Conservation (phyloP, 2,329 filamentous ascomycete genomes). For the Claviceps sp. region DNA sequence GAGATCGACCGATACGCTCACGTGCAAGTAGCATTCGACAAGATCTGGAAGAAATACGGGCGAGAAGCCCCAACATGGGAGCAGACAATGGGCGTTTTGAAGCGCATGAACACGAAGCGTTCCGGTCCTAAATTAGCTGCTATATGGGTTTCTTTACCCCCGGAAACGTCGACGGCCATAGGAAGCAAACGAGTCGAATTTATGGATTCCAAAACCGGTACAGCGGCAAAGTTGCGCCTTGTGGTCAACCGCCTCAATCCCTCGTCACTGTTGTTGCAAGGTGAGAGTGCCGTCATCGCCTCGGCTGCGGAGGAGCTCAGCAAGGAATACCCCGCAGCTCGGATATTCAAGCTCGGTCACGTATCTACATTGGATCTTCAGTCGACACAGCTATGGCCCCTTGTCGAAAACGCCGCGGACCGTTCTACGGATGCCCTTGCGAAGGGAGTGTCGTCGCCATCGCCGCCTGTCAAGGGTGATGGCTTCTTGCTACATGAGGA, state of each 20-base stretch:
- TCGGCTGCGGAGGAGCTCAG: slow-evolving; percentile 23
- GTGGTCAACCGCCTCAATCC: slow-evolving; percentile 18
- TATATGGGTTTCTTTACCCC: slow-evolving; percentile 22
- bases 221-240: slow-evolving; percentile 19
- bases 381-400: slow-evolving; percentile 23
- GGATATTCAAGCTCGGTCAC: slow-evolving; percentile 24
- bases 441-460: slow-evolving; percentile 13
- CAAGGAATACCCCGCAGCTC: slow-evolving; percentile 15
- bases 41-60: slow-evolving; percentile 17
- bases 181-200: slow-evolving; percentile 20
- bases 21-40: slow-evolving; percentile 24
- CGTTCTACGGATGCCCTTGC: neutral
- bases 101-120: slow-evolving; percentile 21
- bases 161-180: slow-evolving; percentile 20
- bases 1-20: slow-evolving; percentile 13
- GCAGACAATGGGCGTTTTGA: slow-evolving; percentile 24
- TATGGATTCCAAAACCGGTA: slow-evolving; percentile 21
- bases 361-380: slow-evolving; percentile 21
- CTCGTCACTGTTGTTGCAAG: slow-evolving; percentile 20
- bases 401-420: slow-evolving; percentile 16
- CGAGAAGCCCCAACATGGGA: slow-evolving; percentile 25
- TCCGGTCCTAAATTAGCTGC: slow-evolving; percentile 21
- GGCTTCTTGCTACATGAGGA: slow-evolving; percentile 24
- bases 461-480: slow-evolving; percentile 9
- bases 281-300: slow-evolving; percentile 16